Percentiles rank a stretch among this genome's conserved stretches.
phyloP scores from a whole-genome alignment of 768 basidiomycete genomes.

The Tephrocybe sp. region DNA sequence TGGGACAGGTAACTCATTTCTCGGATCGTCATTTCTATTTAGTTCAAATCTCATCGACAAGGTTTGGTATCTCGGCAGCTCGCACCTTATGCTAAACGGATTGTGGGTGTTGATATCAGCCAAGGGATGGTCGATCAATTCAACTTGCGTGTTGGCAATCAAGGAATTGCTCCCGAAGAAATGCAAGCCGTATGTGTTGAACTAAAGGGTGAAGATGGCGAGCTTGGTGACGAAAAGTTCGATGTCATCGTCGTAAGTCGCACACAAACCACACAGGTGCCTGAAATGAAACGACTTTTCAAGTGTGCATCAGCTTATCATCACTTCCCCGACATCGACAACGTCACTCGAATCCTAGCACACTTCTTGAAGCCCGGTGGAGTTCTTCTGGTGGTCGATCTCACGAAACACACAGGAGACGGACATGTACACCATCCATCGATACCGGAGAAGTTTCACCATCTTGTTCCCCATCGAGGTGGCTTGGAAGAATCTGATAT shows the following conservation, averaged over 20 bases:
- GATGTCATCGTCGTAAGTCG: conserved; percentile 71
- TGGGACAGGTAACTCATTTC: conserved; percentile 47
- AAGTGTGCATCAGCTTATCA: conserved; percentile 72
- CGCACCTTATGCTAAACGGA: conserved; percentile 55
- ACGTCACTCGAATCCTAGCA: conserved; percentile 52
- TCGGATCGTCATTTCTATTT: not conserved
- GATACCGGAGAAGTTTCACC: conserved; percentile 33
- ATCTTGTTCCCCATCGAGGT: conserved; percentile 51
- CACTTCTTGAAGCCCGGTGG: conserved; percentile 64
- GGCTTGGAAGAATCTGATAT: conserved; percentile 57
- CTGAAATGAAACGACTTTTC: no score
- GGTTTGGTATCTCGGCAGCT: conserved; percentile 66
- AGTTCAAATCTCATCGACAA: conserved; percentile 22
- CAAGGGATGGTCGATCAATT: conserved; percentile 67
- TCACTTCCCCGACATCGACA: conserved; percentile 53
- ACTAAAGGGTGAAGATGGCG: conserved; percentile 44
- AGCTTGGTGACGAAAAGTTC: conserved; percentile 55
- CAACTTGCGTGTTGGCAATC: conserved; percentile 55
- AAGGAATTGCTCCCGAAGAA: conserved; percentile 64
- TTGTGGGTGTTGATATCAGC: conserved; percentile 79
- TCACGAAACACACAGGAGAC: conserved; percentile 18
- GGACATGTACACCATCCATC: conserved; percentile 13
- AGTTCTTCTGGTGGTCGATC: conserved; percentile 57
- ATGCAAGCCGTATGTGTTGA: conserved; percentile 62
- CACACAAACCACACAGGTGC: no score